phyloP scores from a whole-genome alignment of 345 rosid species.

The Corymbia maculata region DNA sequence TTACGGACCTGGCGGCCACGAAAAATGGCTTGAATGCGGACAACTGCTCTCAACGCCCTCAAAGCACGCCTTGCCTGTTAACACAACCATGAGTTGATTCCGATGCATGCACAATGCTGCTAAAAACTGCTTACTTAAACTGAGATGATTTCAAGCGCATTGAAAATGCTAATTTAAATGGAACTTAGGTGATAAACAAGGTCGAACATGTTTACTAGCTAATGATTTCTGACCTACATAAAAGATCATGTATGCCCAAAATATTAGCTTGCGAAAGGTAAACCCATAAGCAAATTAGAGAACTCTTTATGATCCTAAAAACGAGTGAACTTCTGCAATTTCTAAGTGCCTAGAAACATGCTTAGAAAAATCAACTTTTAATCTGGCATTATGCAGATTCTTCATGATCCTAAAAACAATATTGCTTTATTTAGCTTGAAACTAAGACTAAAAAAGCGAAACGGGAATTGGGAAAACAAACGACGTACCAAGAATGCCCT shows the following conservation, averaged over 20 bases:
- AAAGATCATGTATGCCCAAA: not conserved
- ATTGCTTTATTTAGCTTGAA: not conserved
- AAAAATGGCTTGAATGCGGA: conserved; percentile 86
- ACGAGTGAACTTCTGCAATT: not conserved
- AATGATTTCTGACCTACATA: not conserved
- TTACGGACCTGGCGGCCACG: conserved; percentile 77
- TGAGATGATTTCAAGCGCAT: not conserved
- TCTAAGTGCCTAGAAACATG: not conserved
- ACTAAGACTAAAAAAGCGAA: not conserved
- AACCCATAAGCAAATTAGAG: not conserved
- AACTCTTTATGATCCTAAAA: not conserved
- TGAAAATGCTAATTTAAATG: not conserved
- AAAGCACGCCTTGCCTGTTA: conserved; percentile 68
- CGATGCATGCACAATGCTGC: not conserved
- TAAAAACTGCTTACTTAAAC: not conserved
- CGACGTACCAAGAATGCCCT: conserved; percentile 62
- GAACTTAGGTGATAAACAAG: not conserved
- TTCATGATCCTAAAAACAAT: not conserved
- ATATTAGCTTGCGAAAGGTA: not conserved
- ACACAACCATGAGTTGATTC: not conserved
- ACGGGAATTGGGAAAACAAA: not conserved
- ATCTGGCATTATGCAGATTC: not conserved
- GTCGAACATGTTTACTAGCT: not conserved
- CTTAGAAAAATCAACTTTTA: not conserved
- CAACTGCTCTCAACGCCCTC: conserved; percentile 81